A percentile compares a stretch with the other conserved stretches of the same genome.
These are phyloP conservation scores for Marchantia polymorpha DNA, from an alignment of 225 moss, liverwort and hornwort species.

Conservation along the genomic window DNA sequence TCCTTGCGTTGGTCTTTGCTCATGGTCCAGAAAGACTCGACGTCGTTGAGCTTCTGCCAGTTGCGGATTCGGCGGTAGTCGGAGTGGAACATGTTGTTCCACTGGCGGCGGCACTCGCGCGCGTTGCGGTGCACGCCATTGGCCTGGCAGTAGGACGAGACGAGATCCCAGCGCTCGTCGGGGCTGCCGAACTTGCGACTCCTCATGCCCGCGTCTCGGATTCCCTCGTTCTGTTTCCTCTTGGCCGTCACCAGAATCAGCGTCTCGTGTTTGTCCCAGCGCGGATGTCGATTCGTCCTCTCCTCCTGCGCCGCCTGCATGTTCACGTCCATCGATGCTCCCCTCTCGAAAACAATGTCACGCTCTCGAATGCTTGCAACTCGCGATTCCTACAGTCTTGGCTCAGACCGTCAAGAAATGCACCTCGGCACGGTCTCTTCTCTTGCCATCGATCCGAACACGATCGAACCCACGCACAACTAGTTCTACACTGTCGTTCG, in stretches of 20 bases:
- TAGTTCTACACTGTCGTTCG: background rate
- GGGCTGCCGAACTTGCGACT: slow-evolving; percentile 14
- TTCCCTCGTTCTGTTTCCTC: background rate
- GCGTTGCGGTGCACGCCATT: background rate
- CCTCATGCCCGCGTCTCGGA: slow-evolving; percentile 2
- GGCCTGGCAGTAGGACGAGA: background rate
- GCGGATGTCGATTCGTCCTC: slow-evolving; percentile 4
- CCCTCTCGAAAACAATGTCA: background rate
- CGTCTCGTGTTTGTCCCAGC: slow-evolving; percentile 14
- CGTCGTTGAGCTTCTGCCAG: background rate
- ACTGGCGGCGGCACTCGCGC: background rate
- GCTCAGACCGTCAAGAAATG: too few relatives aligned
- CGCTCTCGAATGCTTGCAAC: too few relatives aligned
- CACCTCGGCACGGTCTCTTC: too few relatives aligned
- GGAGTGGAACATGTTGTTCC: slow-evolving; percentile 1
- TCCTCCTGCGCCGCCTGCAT: background rate
- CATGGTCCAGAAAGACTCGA: slow-evolving; percentile 2
- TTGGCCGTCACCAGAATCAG: slow-evolving; percentile 5
- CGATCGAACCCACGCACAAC: background rate
- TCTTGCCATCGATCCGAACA: background rate
- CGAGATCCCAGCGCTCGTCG: background rate
- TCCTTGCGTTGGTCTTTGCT: slow-evolving; percentile 15
- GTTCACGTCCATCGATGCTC: background rate
- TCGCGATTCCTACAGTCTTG: too few relatives aligned
- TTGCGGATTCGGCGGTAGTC: background rate